phyloP scores from a whole-genome alignment of 208 protist genomes.

The Trypanosoma grayi region DNA sequence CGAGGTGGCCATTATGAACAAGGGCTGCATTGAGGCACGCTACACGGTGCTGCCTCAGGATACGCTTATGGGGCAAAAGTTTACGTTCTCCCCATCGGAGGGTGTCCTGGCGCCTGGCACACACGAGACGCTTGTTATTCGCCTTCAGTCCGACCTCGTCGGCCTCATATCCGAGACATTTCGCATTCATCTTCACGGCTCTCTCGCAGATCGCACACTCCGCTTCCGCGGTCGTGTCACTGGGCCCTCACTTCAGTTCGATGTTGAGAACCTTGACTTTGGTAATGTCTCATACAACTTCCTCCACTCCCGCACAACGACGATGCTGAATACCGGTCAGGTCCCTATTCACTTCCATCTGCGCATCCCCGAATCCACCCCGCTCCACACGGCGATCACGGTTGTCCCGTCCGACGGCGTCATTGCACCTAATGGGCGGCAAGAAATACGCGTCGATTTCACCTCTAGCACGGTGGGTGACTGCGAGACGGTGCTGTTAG shows the following conservation, averaged over 20 bases:
- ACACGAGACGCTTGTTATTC: constrained; percentile 58
- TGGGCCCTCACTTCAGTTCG: constrained; percentile 92
- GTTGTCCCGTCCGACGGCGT: constrained; percentile 66
- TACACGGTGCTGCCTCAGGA: constrained; percentile 74
- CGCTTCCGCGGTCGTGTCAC: constrained; percentile 89
- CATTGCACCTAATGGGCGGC: constrained; percentile 55
- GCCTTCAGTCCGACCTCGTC: constrained; percentile 84
- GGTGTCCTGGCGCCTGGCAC: constrained; percentile 76
- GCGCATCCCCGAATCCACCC: constrained; percentile 61
- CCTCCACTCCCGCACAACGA: constrained; percentile 56
- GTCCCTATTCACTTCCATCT: constrained; percentile 92
- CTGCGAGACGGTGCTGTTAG: constrained; percentile 80
- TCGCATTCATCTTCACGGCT: constrained; percentile 81
- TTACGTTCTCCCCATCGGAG: constrained; percentile 74
- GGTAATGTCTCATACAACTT: constrained; percentile 94
- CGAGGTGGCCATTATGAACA: constrained; percentile 88
- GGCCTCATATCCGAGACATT: constrained; percentile 91
- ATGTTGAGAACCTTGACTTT: constrained; percentile 91
- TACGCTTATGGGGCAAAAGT: constrained; percentile 71
- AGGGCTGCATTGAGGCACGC: constrained; percentile 85
- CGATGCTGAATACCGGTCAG: constrained; percentile 93
- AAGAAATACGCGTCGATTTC: constrained; percentile 78
- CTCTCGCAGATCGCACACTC: constrained; percentile 69
- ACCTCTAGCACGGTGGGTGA: constrained; percentile 72
- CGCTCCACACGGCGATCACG: constrained; percentile 59